phyloP scores from a whole-genome alignment of 2,329 filamentous ascomycete genomes.

The Aspergillus sp. region DNA sequence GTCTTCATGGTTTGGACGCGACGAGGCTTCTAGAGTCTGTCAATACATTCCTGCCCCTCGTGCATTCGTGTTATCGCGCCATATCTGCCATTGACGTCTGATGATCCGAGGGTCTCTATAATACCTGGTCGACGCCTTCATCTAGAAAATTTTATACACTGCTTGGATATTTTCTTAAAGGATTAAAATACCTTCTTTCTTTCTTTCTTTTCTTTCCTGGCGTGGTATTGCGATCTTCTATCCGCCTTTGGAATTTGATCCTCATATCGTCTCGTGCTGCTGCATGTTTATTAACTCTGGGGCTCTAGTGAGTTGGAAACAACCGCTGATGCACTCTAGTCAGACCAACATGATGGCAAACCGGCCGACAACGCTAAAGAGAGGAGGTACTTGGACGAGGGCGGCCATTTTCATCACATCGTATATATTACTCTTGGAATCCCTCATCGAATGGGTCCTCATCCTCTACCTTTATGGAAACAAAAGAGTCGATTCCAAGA shows the following conservation, averaged over 20 bases:
- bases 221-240: no score
- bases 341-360: background rate
- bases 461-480: constrained; percentile 29
- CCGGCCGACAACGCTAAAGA: constrained; percentile 9
- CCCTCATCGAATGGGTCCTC: constrained; percentile 27
- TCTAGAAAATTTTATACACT: background rate
- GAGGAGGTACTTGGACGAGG: constrained; percentile 27
- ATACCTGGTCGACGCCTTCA: background rate
- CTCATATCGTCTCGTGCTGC: no score
- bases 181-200: background rate
- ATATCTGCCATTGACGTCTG: constrained; percentile 2
- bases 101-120: background rate
- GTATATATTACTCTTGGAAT: constrained; percentile 28
- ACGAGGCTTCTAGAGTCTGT: background rate
- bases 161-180: background rate
- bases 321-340: background rate
- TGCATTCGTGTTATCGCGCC: constrained; percentile 7
- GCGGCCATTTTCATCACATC: constrained; percentile 29
- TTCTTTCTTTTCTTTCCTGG: background rate
- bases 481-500: constrained; percentile 30
- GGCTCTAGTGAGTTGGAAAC: background rate
- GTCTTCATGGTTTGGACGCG: background rate
- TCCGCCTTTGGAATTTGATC: no score
- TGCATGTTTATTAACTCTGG: background rate
- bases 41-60: constrained; percentile 11